Evolutionary conservation across 108 stramenopile species (phyloP).

Genomic region (Conticribra weissflogii): DNA sequence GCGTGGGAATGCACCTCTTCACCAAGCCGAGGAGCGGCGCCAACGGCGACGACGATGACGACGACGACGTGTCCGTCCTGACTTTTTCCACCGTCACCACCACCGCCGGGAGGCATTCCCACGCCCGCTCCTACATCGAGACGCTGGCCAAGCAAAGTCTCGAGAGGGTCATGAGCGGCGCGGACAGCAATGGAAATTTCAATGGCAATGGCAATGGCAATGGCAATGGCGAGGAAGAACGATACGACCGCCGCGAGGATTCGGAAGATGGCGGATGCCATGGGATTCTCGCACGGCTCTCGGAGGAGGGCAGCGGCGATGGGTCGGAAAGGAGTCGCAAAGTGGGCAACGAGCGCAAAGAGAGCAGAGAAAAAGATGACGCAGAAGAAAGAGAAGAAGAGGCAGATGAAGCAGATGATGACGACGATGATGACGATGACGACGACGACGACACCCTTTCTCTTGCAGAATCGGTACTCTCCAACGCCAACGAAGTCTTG

Average conservation of each 20-base stretch:
- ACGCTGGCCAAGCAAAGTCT: not conserved
- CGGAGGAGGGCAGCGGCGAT: not conserved
- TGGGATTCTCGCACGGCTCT: not conserved
- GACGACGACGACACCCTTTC: conserved; percentile 1
- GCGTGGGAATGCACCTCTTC: not conserved
- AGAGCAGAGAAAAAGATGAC: not conserved
- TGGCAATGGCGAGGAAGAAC: not conserved
- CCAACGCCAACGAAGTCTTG: not conserved
- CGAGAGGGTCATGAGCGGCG: not conserved
- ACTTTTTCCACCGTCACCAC: not conserved
- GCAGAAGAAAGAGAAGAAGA: not conserved
- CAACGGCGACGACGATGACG: conserved; percentile 1
- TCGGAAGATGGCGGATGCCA: too few relatives aligned
- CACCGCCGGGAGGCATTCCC: not conserved
- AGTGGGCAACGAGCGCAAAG: not conserved
- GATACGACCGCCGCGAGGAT: not conserved
- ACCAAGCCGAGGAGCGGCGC: not conserved
- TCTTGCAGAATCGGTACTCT: not conserved
- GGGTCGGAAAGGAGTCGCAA: not conserved
- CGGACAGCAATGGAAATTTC: not conserved
- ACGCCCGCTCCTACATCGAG: not conserved
- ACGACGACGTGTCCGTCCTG: not conserved
- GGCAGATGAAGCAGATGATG: not conserved
- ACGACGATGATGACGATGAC: not conserved
- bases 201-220: not conserved